phyloP scores from a whole-genome alignment of 2,329 filamentous ascomycete species.

The Escovopsis weberi region DNA sequence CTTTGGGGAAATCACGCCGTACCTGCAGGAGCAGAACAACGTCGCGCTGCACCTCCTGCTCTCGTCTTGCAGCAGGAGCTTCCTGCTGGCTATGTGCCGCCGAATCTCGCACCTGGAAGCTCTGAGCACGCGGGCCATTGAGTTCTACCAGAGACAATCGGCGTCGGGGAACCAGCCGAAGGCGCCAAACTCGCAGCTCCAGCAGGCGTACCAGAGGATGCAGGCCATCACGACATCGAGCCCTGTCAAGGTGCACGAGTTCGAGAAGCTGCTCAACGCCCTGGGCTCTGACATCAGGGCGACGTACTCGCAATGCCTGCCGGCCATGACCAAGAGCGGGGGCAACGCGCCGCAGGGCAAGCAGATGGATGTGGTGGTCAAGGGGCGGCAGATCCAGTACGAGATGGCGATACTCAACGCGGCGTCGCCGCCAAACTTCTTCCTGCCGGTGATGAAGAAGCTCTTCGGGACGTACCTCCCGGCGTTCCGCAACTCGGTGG shows the following conservation, averaged over 20 bases:
- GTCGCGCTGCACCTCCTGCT: constrained; percentile 51
- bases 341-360: constrained; percentile 28
- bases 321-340: constrained; percentile 31
- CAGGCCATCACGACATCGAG: constrained; percentile 33
- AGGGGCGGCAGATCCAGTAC: constrained; percentile 31
- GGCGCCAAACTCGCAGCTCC: constrained; percentile 35
- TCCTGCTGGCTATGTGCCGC: constrained; percentile 54
- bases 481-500: constrained; percentile 42
- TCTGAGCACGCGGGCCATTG: constrained; percentile 32
- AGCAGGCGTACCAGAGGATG: constrained; percentile 41
- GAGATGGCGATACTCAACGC: constrained; percentile 40
- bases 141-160: constrained; percentile 34
- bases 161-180: constrained; percentile 25
- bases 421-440: constrained; percentile 28
- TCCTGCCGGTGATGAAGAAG: constrained; percentile 46
- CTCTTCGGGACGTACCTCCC: constrained; percentile 46
- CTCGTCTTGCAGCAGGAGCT: constrained; percentile 58
- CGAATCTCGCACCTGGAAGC: constrained; percentile 43
- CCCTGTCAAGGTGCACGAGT: constrained; percentile 43
- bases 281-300: constrained; percentile 35
- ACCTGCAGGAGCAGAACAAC: constrained; percentile 40
- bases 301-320: constrained; percentile 32
- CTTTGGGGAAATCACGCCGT: constrained; percentile 33
- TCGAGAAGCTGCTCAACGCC: constrained; percentile 44
- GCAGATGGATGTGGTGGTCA: constrained; percentile 29